A percentile compares a stretch with the other conserved stretches of the same genome.
Evolutionary conservation across 768 basidiomycete genomes (phyloP).

Genomic region (Mycena alexandri): DNA sequence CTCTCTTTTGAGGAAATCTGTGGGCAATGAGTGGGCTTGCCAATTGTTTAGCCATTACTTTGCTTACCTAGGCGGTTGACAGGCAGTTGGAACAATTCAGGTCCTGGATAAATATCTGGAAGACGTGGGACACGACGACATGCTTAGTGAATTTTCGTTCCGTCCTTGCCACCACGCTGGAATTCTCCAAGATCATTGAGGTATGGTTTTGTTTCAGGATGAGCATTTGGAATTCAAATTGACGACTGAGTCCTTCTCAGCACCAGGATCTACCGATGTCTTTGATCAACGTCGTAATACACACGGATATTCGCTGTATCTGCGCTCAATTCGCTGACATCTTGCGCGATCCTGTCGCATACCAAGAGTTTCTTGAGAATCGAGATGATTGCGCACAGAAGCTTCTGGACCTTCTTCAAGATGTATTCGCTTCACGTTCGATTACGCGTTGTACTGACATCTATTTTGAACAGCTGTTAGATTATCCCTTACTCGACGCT

Average conservation of each 20-base stretch:
- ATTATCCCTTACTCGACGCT: slow-evolving; percentile 26
- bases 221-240: background rate
- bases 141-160: slow-evolving; percentile 24
- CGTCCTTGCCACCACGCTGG: slow-evolving; percentile 11
- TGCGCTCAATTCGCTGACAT: slow-evolving; percentile 26
- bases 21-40: background rate
- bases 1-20: slow-evolving; percentile 5
- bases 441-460: background rate
- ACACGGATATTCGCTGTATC: slow-evolving; percentile 24
- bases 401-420: slow-evolving; percentile 38
- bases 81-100: slow-evolving; percentile 19
- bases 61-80: background rate
- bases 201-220: background rate
- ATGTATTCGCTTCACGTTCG: slow-evolving; percentile 18
- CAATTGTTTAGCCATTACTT: background rate
- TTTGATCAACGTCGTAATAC: slow-evolving; percentile 18
- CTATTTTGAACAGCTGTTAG: slow-evolving; percentile 21
- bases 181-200: slow-evolving; percentile 19
- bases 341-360: slow-evolving; percentile 1
- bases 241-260: slow-evolving; percentile 10
- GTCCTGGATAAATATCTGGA: slow-evolving; percentile 13
- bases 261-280: slow-evolving; percentile 11
- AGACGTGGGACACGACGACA: slow-evolving; percentile 19
- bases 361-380: slow-evolving; percentile 11
- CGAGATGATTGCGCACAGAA: slow-evolving; percentile 21